Evolutionary conservation across 2,329 filamentous ascomycete genomes (phyloP), one percentile per base, ranked within the genome.

Genomic region (Diaporthe sp.): DNA sequence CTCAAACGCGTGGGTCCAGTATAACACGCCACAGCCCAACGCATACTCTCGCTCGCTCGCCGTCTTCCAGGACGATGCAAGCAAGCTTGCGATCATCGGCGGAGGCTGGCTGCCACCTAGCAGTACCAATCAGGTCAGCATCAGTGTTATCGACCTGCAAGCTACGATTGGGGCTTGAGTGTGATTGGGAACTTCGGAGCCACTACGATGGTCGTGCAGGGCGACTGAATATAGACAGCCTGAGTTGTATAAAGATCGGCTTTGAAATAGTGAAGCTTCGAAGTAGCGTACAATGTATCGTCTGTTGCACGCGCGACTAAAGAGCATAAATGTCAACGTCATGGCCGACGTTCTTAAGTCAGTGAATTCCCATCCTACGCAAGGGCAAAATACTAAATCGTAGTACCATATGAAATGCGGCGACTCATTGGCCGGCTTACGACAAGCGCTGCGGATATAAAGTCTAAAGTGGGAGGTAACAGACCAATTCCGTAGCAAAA

Each of bases 91-190:
- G 22, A 88, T 90, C 55, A 86, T 86, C 74, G 86, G 86, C 0
- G 87, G 82, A 0, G 85, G 86, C 0, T 82, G 85, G 28, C 80
- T 88, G 78, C 88, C 88, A 6, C 86, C 86, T 1, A 87, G 83
- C 61, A 87, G 82, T 47, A 85, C 85, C 44, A 89, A 90, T 53
- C 81, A 84, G 79, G 82, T 87, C 65, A 70, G 65, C 34, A 70
- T 70, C 34, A 70, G 65, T 22, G 49, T 70, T n/a, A 42, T 70
- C 31, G 65, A 70, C 15, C 34, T 70, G 49, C 7, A 2, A 28
- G 47, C 49, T 13, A 55, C 65, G 9, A 70, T 70, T 51, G 65
- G 65, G 9, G 49, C 49, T 22, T 70, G 65, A 55, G 13, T 31
- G 13, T 34, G 20, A 15, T 10, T 6, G 7, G 9, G 22, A 15